Percentiles rank a stretch among this genome's conserved stretches.
Evolutionary conservation across 2,329 filamentous ascomycete genomes (phyloP).

Genomic region (Teratosphaeria pseudoeucalypti): DNA sequence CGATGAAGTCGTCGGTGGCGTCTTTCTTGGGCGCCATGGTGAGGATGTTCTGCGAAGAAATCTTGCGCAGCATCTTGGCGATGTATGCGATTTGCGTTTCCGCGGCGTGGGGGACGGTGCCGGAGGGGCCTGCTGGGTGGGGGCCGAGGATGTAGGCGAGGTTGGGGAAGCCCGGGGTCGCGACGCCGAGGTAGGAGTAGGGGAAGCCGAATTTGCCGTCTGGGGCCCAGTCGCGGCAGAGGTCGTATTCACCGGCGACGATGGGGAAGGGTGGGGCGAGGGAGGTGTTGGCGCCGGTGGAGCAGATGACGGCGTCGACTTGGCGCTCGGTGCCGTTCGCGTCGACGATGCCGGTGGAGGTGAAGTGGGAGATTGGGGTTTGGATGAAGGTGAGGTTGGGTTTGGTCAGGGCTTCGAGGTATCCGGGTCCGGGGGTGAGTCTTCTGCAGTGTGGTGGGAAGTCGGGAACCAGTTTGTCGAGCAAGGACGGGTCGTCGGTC

Average conservation of each 20-base stretch:
- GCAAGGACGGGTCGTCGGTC: constrained; percentile 16
- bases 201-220: constrained; percentile 27
- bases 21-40: constrained; percentile 16
- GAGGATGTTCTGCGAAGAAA: constrained; percentile 20
- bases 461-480: constrained; percentile 7
- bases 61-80: constrained; percentile 21
- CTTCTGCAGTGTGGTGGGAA: constrained; percentile 29
- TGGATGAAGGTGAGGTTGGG: constrained; percentile 38
- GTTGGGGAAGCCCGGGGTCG: constrained; percentile 16
- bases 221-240: constrained; percentile 20
- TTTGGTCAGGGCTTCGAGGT: constrained; percentile 39
- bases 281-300: constrained; percentile 30
- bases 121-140: constrained; percentile 13
- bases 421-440: constrained; percentile 42
- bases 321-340: constrained; percentile 27
- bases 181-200: constrained; percentile 8
- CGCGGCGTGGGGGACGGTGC: constrained; percentile 11
- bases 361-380: constrained; percentile 31
- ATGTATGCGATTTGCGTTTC: constrained; percentile 19
- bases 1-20: constrained; percentile 21
- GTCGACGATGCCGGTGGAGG: constrained; percentile 30
- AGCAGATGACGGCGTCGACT: constrained; percentile 36
- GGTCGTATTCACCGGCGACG: constrained; percentile 13
- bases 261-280: constrained; percentile 26
- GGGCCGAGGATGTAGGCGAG: constrained; percentile 16